Conservation (phyloP, 306 rosid species). For the Geum urbanum region DNA sequence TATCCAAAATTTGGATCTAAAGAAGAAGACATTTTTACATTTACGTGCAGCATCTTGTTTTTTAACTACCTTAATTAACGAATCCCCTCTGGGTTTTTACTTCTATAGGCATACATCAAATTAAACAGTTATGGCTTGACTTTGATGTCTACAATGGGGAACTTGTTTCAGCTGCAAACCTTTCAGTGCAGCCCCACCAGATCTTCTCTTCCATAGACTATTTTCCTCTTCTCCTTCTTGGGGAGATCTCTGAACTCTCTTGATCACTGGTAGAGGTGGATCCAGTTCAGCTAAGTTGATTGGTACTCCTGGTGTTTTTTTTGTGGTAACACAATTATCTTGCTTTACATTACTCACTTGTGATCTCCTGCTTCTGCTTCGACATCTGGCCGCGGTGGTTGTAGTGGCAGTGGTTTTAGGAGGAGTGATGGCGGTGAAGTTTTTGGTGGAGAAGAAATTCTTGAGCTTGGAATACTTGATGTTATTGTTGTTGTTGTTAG, state of each 20-base stretch:
- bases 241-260: constrained; percentile 23
- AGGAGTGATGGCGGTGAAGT: constrained; percentile 22
- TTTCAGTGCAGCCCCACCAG: constrained; percentile 44
- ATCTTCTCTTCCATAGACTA: constrained; percentile 77
- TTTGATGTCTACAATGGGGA: constrained; percentile 42
- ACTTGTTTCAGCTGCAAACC: constrained; percentile 57
- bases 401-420: constrained; percentile 10
- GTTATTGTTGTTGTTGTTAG: constrained; percentile 12
- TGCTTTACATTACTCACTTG: constrained; percentile 1
- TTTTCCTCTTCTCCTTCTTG: constrained; percentile 17
- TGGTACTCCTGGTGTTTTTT: too few relatives aligned
- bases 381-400: constrained; percentile 5
- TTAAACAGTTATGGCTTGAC: constrained; percentile 60
- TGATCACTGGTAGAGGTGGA: constrained; percentile 43
- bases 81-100: not conserved
- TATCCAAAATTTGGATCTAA: constrained; percentile 7
- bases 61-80: not conserved
- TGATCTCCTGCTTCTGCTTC: constrained; percentile 31
- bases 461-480: constrained; percentile 64
- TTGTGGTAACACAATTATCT: not conserved
- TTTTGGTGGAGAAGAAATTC: constrained; percentile 62
- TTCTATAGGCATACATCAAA: not conserved
- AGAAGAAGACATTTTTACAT: not conserved
- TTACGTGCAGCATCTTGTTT: not conserved
- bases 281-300: constrained; percentile 29